Evolutionary conservation across 768 basidiomycete species (phyloP), one percentile per base, ranked within the genome.

Genomic region (Russula griseocarnosa): DNA sequence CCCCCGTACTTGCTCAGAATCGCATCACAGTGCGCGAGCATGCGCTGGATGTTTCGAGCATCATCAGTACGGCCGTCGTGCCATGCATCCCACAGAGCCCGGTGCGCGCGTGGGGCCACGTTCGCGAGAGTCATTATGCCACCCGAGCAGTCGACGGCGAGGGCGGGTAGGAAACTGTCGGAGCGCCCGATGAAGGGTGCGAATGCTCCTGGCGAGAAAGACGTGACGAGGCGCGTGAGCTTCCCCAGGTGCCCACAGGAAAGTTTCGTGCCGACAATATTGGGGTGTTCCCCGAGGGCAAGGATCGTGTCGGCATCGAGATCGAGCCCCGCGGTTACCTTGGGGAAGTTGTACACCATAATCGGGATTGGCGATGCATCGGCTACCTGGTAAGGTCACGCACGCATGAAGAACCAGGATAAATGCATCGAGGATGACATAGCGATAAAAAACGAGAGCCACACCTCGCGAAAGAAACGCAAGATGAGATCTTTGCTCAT

Each of bases 331-430:
- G 91, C 86, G 16, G 87, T 88, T 59, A 89, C 90, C 53, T 78
- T 87, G 49, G 92, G 89, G 76, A 92, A 93, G 76, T 94, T 94
- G 79, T 94, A 94, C 55, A 94, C 82, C 82, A 91, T 83, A 9
- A 81, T 82, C 3, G 86, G 87, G 47, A 90, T 83, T 46, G 88
- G 84, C 38, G 85, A 83, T 49, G 79, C 80, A 69, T 84, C 81
- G 26, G 90, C 83, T 32, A 93, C 88, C 82, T 89, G 58, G 51
- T 9, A 24, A 10, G 20, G 28, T 16, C 14, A 50, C 26, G 16
- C 26, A 9, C 32, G 24, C 3, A 42, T 7, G 20, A 30, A 20
- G 32, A 7, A 20, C 6, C 24, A 18, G 18, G 38, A 55, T 38
- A 34, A 36, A 22, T 55, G 36, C 34, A 22, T 22, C 22, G 13